phyloP scores from a whole-genome alignment of 2,329 filamentous ascomycete genomes.

The Ophiostoma sp. region DNA sequence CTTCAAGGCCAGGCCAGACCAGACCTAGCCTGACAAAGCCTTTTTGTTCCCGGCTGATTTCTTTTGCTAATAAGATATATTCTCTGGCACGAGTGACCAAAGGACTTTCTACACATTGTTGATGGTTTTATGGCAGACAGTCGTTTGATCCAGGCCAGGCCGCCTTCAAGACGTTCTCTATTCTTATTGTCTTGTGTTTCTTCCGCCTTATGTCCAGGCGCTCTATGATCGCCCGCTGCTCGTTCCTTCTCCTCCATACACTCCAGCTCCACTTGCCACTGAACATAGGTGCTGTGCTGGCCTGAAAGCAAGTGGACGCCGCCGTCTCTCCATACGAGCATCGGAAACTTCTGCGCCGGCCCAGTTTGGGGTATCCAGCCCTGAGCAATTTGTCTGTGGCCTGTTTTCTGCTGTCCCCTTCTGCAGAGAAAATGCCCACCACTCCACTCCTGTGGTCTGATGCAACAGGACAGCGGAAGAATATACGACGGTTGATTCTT shows the following conservation, averaged over 20 bases:
- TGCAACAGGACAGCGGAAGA: slow-evolving; percentile 3
- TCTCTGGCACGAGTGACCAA: too few relatives aligned
- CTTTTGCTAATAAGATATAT: too few relatives aligned
- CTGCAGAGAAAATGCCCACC: slow-evolving; percentile 6
- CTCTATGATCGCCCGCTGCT: background rate
- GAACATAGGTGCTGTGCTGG: too few relatives aligned
- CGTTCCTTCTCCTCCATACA: background rate
- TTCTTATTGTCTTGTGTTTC: background rate
- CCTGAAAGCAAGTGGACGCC: too few relatives aligned
- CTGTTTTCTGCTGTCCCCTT: slow-evolving; percentile 14
- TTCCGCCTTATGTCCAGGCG: slow-evolving; percentile 3
- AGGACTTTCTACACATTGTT: slow-evolving; percentile 2
- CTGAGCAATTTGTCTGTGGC: background rate
- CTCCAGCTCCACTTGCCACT: background rate
- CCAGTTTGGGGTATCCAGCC: slow-evolving; percentile 6
- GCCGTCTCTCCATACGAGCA: background rate
- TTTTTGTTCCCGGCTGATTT: background rate
- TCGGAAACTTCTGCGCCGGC: background rate
- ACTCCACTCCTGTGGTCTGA: slow-evolving; percentile 19
- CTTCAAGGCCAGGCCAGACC: slow-evolving; percentile 2
- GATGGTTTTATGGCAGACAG: background rate
- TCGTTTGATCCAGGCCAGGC: background rate
- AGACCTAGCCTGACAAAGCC: slow-evolving; percentile 5
- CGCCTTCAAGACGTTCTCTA: background rate
- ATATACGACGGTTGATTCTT: background rate